A percentile compares a stretch with the other conserved stretches of the same genome.
Evolutionary conservation across 805 yeast genomes (phyloP).

Genomic region (Babjeviella inositovora): DNA sequence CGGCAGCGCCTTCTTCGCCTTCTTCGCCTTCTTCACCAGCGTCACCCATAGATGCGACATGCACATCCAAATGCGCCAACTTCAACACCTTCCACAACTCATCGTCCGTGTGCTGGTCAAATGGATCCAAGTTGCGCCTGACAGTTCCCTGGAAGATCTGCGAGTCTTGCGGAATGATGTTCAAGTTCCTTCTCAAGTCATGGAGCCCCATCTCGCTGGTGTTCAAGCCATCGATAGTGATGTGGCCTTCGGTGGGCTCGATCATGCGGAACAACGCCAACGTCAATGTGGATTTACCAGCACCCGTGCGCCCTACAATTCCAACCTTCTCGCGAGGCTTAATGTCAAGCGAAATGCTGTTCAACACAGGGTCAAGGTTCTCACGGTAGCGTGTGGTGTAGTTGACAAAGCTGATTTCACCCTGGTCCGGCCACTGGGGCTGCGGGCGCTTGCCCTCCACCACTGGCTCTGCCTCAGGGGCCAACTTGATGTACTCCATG

Average conservation of each 20-base stretch:
- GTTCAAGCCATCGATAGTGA: constrained; percentile 38
- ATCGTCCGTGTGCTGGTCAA: constrained; percentile 29
- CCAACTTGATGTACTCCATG: constrained; percentile 29
- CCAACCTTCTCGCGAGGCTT: constrained; percentile 48
- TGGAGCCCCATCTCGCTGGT: constrained; percentile 31
- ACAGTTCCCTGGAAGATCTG: constrained; percentile 52
- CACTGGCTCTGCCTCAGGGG: constrained; percentile 28
- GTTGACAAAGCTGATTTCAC: constrained; percentile 28
- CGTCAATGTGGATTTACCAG: constrained; percentile 53
- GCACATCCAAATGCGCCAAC: no score
- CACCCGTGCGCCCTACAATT: constrained; percentile 68
- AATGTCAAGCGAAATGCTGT: constrained; percentile 24
- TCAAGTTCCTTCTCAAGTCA: constrained; percentile 38
- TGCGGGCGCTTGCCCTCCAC: constrained; percentile 29
- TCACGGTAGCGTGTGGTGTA: constrained; percentile 45
- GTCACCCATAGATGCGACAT: constrained; percentile 5
- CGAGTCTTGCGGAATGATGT: constrained; percentile 58
- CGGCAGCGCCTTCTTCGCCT: constrained; percentile 1
- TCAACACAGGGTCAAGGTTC: constrained; percentile 43
- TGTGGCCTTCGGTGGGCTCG: constrained; percentile 37
- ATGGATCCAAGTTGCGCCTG: constrained; percentile 49
- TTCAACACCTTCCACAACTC: constrained; percentile 39
- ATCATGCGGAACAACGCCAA: constrained; percentile 45
- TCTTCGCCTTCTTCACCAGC: constrained; percentile 3
- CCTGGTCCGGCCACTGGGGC: constrained; percentile 36